Base-by-base conservation (phyloP, 495 filamentous ascomycete genomes). In the Xylaria nigripes region DNA sequence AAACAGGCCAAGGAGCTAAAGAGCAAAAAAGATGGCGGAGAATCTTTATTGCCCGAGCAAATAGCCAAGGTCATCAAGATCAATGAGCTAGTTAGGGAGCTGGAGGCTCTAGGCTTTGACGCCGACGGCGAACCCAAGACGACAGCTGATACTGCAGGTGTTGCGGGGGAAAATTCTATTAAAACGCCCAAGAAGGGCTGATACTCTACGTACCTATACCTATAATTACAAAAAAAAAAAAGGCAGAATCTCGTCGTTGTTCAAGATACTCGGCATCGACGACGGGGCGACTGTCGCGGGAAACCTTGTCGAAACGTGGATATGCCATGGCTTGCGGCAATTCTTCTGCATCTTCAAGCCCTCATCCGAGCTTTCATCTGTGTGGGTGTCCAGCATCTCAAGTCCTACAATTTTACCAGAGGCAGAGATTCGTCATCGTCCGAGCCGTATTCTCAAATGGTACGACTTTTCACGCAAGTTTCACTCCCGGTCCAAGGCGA, bases 11-110 rank as follows among this genome's bases (percentile, higher is more conserved):
- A 85, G 57, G 93, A 97, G 1, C 72, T 99, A 40, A 85, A 86
- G 62, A 85, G 83, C 61, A 96, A 95, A 76, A 95, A 96, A 70
- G 87, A 95, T 21, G 80, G 82, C 34, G 94, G 93, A 22, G 85
- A 86, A 57, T 72, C 76, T 0, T 68, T 99, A 56, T 73, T 95
- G 13, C 94, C 94, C 0, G 94, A 99, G 70, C 94, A 99, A 72
- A 84, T 97, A 49, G 91, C 90, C 55, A 99, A 99, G 73, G 86
- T 99, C 43, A 93, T 95, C 63, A 95, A 91, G 70, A 94, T 99
- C 63, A 87, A 89, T 47, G 93, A 96, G 70, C 77, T 99, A 18
- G 85, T 95, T 48, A 78, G 90, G 29, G 90, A 97, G 66, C 76
- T 99, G 24, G 89, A 95, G 59, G 75, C 76, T 6, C 72, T 99